These are phyloP conservation scores for Grigorovia yakushimaensis DNA, from an alignment of 805 yeast genomes.

Conservation along the genomic window DNA sequence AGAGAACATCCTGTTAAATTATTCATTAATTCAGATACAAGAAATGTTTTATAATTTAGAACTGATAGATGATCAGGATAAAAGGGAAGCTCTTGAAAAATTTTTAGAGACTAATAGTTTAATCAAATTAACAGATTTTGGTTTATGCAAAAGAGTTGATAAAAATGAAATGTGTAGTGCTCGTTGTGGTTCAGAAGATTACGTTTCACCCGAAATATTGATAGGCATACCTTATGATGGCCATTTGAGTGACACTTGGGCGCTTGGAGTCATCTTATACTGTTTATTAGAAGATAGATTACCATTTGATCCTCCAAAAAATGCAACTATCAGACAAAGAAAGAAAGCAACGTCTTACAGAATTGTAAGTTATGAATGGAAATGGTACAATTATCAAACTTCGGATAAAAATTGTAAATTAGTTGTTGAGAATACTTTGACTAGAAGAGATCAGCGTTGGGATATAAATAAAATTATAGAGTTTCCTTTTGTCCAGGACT, in stretches of 20 bases:
- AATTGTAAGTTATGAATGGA: constrained; percentile 89
- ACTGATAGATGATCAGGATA: constrained; percentile 7
- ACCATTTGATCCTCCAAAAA: constrained; percentile 85
- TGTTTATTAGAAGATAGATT: constrained; percentile 74
- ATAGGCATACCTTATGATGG: constrained; percentile 92
- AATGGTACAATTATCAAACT: constrained; percentile 46
- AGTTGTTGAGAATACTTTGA: constrained; percentile 23
- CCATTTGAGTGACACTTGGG: constrained; percentile 86
- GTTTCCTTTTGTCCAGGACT: constrained; percentile 14
- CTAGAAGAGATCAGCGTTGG: constrained; percentile 26
- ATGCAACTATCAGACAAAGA: constrained; percentile 29
- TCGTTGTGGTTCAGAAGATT: constrained; percentile 93
- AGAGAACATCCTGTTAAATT: constrained; percentile 62
- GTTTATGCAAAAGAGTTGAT: constrained; percentile 64
- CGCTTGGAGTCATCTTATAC: constrained; percentile 84
- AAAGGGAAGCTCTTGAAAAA: neutral
- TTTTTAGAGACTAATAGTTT: constrained; percentile 18
- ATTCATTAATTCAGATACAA: constrained; percentile 28
- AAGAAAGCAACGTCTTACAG: constrained; percentile 59
- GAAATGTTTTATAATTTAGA: constrained; percentile 5
- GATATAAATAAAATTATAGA: constrained; percentile 16
- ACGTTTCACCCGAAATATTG: constrained; percentile 87
- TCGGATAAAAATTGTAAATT: constrained; percentile 13
- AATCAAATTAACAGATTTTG: constrained; percentile 75
- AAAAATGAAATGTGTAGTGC: constrained; percentile 61